Conservation (phyloP, 768 basidiomycete genomes). For the Pholiota microspora region DNA sequence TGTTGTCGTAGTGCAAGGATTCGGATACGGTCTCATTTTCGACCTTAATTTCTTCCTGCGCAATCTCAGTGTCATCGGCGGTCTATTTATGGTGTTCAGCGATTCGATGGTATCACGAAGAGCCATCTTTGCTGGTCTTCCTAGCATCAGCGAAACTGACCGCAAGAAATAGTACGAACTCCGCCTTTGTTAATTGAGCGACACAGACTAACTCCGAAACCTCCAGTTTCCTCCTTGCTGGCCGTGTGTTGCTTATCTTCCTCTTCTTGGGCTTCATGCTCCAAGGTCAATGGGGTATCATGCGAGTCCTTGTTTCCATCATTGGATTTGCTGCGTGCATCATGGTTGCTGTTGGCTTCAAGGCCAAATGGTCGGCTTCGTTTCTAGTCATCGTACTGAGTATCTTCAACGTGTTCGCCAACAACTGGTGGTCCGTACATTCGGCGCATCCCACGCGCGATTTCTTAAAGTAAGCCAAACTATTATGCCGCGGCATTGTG, state of each 20-base stretch:
- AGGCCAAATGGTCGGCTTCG: slow-evolving; percentile 97
- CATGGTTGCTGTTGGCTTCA: slow-evolving; percentile 99
- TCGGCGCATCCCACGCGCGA: slow-evolving; percentile 92
- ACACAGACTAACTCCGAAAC: neutral
- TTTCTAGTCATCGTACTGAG: slow-evolving; percentile 93
- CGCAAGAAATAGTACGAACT: slow-evolving; percentile 92
- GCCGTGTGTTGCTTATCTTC: slow-evolving; percentile 97
- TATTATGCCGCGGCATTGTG: neutral
- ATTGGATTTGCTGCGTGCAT: slow-evolving; percentile 88
- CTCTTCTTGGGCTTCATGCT: slow-evolving; percentile 97
- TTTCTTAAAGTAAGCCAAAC: slow-evolving; percentile 87
- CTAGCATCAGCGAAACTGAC: slow-evolving; percentile 89
- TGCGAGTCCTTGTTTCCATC: slow-evolving; percentile 83
- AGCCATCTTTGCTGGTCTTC: slow-evolving; percentile 87
- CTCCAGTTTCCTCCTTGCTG: slow-evolving; percentile 90
- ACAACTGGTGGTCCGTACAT: slow-evolving; percentile 98
- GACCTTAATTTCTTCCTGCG: slow-evolving; percentile 99
- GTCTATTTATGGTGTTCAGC: slow-evolving; percentile 98
- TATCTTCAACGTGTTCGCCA: slow-evolving; percentile 96
- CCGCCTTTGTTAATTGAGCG: neutral
- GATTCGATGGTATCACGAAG: slow-evolving; percentile 90
- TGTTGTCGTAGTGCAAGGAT: slow-evolving; percentile 93
- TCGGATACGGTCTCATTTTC: slow-evolving; percentile 99
- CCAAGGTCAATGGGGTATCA: slow-evolving; percentile 88
- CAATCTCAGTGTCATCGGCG: slow-evolving; percentile 96